Evolutionary conservation across 306 rosid genomes (phyloP).

Genomic region (Luffa aegyptiaca): DNA sequence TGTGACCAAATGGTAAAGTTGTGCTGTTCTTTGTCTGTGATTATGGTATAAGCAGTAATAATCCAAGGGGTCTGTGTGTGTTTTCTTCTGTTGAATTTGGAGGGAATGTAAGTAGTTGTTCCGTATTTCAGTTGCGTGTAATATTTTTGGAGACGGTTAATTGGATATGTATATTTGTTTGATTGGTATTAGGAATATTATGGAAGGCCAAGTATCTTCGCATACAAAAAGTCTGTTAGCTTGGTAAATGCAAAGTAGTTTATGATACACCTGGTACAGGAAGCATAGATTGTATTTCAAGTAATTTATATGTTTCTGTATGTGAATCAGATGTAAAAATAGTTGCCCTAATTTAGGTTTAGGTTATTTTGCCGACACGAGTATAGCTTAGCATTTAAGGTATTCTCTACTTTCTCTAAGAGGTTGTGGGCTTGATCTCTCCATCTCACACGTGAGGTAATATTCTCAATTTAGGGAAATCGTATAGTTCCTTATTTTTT

Average conservation of each 20-base stretch:
- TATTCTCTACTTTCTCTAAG: too few species aligned
- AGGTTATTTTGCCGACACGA: too few species aligned
- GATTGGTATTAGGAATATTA: not conserved
- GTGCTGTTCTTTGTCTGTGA: not conserved
- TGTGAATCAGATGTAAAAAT: not conserved
- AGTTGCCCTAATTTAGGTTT: not conserved
- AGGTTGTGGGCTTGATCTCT: too few species aligned
- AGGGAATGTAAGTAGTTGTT: not conserved
- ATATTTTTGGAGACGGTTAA: not conserved
- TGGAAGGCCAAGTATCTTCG: not conserved
- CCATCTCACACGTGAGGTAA: too few species aligned
- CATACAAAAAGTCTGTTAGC: not conserved
- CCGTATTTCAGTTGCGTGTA: not conserved
- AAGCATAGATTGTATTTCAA: not conserved
- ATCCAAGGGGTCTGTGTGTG: not conserved
- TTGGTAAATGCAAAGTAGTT: not conserved
- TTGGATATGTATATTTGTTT: constrained; percentile 1
- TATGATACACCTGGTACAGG: not conserved
- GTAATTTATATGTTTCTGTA: not conserved
- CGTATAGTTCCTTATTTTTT: too few species aligned
- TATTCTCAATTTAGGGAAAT: too few species aligned
- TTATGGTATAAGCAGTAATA: not conserved
- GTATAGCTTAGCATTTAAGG: too few species aligned
- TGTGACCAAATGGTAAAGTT: not conserved
- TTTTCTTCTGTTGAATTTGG: not conserved